Evolutionary conservation across 2,329 filamentous ascomycete species (phyloP).

Genomic region (Diaporthe sp.): DNA sequence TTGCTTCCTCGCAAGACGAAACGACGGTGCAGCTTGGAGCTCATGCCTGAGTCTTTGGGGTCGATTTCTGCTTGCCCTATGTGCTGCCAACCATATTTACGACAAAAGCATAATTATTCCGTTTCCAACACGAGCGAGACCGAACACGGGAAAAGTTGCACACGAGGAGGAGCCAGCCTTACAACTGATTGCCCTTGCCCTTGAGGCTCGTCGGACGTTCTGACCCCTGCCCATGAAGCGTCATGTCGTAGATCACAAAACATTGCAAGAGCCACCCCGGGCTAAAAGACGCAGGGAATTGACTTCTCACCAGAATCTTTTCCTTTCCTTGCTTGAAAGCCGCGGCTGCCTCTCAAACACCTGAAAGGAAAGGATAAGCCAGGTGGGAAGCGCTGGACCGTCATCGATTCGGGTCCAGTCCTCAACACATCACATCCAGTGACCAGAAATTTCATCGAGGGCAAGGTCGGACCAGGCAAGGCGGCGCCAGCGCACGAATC

Average conservation of each 20-base stretch:
- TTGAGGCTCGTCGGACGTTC: not conserved
- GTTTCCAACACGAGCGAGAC: conserved; percentile 16
- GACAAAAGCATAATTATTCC: not conserved
- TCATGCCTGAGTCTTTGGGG: not conserved
- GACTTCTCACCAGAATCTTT: not conserved
- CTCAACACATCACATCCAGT: conserved; percentile 3
- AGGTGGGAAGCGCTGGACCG: conserved; percentile 1
- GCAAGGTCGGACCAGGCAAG: conserved; percentile 33
- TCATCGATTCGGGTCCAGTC: conserved; percentile 1
- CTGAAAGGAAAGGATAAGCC: not conserved
- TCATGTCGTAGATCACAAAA: not conserved
- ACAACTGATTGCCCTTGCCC: not conserved
- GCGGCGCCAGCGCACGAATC: conserved; percentile 27
- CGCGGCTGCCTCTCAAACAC: conserved; percentile 10
- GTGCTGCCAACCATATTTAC: conserved; percentile 8
- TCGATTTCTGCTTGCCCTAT: not conserved
- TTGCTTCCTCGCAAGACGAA: conserved; percentile 21
- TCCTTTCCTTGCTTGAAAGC: not conserved
- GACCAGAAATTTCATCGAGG: not conserved
- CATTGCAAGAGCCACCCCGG: not conserved
- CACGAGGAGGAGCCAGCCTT: not conserved
- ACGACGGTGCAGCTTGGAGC: conserved; percentile 15
- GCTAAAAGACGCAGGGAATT: not conserved
- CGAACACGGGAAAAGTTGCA: conserved; percentile 32
- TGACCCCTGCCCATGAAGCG: not conserved